Conservation (phyloP, 768 basidiomycete species). For the Panaeolus cyanescens region DNA sequence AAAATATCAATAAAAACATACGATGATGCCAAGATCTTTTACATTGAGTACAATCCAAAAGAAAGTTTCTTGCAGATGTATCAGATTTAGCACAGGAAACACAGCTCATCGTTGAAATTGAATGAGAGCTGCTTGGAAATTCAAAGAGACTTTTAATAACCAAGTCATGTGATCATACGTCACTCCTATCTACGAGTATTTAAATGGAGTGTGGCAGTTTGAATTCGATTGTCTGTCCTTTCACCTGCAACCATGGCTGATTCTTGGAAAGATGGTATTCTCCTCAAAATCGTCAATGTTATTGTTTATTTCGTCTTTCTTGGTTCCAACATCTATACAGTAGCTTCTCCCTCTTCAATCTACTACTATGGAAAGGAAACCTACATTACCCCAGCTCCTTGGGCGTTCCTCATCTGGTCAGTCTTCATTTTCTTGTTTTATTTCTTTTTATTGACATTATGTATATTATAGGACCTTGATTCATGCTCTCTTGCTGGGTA, state of each 20-base stretch:
- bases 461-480: constrained; percentile 74
- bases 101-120: too few relatives aligned
- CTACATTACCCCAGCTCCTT: constrained; percentile 92
- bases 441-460: constrained; percentile 12
- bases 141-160: too few relatives aligned
- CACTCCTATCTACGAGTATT: neutral
- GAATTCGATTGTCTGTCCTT: neutral
- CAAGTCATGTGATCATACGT: constrained; percentile 3
- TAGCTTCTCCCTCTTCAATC: constrained; percentile 71
- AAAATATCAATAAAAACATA: constrained; percentile 15
- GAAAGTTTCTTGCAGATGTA: constrained; percentile 28
- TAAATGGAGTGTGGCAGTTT: neutral
- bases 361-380: constrained; percentile 82
- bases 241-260: constrained; percentile 49
- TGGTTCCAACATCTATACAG: constrained; percentile 88
- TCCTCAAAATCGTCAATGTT: constrained; percentile 86
- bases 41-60: constrained; percentile 34
- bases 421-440: constrained; percentile 13
- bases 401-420: constrained; percentile 90
- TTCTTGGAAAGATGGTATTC: constrained; percentile 76
- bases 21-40: constrained; percentile 37
- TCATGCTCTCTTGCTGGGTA: constrained; percentile 89
- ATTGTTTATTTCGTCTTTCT: constrained; percentile 83
- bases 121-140: too few relatives aligned
- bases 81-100: constrained; percentile 24